Evolutionary conservation across 78 protist genomes (phyloP).

Genomic region (Dictyostelium citrinum): DNA sequence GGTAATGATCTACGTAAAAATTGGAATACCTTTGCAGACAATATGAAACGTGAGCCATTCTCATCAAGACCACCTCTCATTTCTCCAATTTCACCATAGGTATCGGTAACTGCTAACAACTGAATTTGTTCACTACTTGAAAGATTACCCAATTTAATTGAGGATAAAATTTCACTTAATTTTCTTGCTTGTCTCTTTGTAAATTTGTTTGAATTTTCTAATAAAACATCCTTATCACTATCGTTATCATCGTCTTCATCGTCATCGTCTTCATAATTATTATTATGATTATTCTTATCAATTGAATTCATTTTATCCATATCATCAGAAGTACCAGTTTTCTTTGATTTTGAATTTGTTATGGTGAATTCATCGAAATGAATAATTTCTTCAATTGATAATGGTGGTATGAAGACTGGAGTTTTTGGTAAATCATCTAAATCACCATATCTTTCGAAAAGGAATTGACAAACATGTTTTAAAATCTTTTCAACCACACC

Average conservation of each 20-base stretch:
- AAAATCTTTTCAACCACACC: slow-evolving; percentile 53
- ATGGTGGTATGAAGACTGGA: slow-evolving; percentile 20
- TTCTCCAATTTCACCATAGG: slow-evolving; percentile 66
- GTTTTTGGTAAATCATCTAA: background rate
- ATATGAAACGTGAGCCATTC: slow-evolving; percentile 54
- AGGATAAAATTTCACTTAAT: slow-evolving; percentile 43
- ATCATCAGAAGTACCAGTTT: background rate
- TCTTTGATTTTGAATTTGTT: background rate
- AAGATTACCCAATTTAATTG: slow-evolving; percentile 23
- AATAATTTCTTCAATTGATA: background rate
- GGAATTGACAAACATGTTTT: slow-evolving; percentile 2
- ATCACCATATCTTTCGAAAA: slow-evolving; percentile 13
- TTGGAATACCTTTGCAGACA: slow-evolving; percentile 57
- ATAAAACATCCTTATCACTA: background rate
- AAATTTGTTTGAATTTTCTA: background rate
- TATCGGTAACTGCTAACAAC: slow-evolving; percentile 57
- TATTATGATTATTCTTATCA: too few species aligned
- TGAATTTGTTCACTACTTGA: slow-evolving; percentile 19
- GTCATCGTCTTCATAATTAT: background rate
- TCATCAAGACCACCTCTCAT: slow-evolving; percentile 73
- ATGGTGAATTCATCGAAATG: background rate
- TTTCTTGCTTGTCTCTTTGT: slow-evolving; percentile 20
- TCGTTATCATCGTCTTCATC: background rate
- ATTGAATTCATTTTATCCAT: slow-evolving; percentile 10
- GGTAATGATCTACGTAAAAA: slow-evolving; percentile 12